Evolutionary conservation across 2,329 filamentous ascomycete genomes (phyloP), one percentile per base, ranked within the genome.

Genomic region (Beauveria rudraprayagi): DNA sequence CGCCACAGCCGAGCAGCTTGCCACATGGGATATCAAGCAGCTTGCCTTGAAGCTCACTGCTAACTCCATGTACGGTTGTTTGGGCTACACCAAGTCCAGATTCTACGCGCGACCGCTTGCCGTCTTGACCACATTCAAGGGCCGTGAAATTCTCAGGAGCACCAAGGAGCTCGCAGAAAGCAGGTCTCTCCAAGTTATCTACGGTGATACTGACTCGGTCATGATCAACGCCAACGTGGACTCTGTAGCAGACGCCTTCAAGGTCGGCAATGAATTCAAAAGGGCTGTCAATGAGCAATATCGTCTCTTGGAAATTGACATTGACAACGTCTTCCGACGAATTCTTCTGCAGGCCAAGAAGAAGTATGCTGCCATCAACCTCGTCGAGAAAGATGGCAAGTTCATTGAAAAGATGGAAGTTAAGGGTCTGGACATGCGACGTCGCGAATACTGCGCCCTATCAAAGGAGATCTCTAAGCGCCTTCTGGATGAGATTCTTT

Each of bases 141-240:
- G 94, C 62, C 91, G 94, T 78, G 94, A 99, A 78, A 97, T 99
- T 83, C 80, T 99, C 62, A 86, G 90, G 65, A 95, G 91, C 71
- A 99, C 94, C 61, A 99, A 97, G 74, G 92, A 96, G 59, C 83
- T 99, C 64, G 94, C 94, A 10, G 94, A 99, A 75, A 90, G 86
- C 69, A 92, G 90, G 67, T 88, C 92, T 63, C 83, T 99, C 34
- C 90, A 94, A 70, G 94, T 99, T 72, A 97, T 99, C 65, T 99
- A 99, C 69, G 94, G 94, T 78, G 94, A 99, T 76, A 99, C 94
- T 14, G 94, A 99, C 75, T 99, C 94, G 9, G 94, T 99, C 76
- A 99, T 99, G 94, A 97, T 99, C 79, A 99, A 99, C 71, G 96
- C 94, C 65, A 97, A 97, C 70, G 92, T 94, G 60, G 91, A 97